phyloP scores from a whole-genome alignment of 2,329 filamentous ascomycete genomes.

The Cytospora leucostoma region DNA sequence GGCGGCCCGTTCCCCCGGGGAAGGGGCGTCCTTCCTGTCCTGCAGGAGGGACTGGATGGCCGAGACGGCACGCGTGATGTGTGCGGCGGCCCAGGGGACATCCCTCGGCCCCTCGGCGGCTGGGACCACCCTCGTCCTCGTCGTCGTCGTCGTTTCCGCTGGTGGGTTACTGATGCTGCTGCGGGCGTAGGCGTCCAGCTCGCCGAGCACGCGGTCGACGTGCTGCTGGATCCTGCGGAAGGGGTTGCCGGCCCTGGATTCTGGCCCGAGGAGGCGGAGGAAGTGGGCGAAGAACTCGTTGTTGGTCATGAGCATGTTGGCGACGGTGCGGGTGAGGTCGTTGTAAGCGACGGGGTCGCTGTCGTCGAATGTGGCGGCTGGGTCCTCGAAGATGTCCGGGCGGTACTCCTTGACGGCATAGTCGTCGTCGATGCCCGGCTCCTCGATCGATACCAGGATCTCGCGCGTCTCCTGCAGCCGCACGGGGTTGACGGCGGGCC shows the following conservation, averaged over 20 bases:
- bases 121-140: no score
- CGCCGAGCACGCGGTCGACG: slow-evolving; percentile 48
- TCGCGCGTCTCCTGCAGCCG: slow-evolving; percentile 53
- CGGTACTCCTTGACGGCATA: slow-evolving; percentile 45
- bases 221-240: slow-evolving; percentile 53
- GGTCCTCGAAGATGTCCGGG: slow-evolving; percentile 46
- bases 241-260: slow-evolving; percentile 47
- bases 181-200: slow-evolving; percentile 40
- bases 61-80: slow-evolving; percentile 45
- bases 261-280: slow-evolving; percentile 46
- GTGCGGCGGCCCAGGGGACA: slow-evolving; percentile 52
- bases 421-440: slow-evolving; percentile 39
- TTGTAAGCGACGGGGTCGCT: slow-evolving; percentile 43
- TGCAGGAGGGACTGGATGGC: slow-evolving; percentile 48
- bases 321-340: slow-evolving; percentile 54
- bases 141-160: background rate
- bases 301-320: slow-evolving; percentile 56
- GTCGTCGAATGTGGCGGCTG: slow-evolving; percentile 31
- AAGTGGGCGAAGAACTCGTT: slow-evolving; percentile 58
- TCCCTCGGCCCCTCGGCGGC: slow-evolving; percentile 40
- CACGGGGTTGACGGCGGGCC: slow-evolving; percentile 35
- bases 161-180: slow-evolving; percentile 5
- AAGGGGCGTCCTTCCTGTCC: slow-evolving; percentile 38
- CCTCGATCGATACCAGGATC: slow-evolving; percentile 50
- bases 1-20: slow-evolving; percentile 42